Percentiles rank a stretch among this genome's conserved stretches.
These are phyloP conservation scores for Trichosporon sp. DNA, from an alignment of 1,284 basidiomycete genomes.

Conservation along the genomic window DNA sequence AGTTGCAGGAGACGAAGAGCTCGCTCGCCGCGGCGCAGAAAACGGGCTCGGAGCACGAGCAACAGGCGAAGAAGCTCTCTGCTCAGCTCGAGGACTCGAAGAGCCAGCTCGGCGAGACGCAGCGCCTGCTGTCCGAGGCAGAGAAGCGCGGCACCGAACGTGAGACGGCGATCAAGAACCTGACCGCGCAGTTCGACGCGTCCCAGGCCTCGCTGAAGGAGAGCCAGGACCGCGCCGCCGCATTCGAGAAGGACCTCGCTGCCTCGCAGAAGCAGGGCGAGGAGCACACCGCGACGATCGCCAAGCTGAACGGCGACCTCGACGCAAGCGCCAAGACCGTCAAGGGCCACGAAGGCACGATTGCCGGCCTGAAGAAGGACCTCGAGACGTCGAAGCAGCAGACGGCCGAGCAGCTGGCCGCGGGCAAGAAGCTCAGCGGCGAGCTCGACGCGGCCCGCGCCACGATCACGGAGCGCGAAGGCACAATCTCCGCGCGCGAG, in stretches of 20 bases:
- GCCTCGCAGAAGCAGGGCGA: background rate
- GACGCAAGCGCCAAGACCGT: conserved; percentile 8
- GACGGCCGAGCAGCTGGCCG: background rate
- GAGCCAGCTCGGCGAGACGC: background rate
- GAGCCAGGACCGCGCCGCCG: background rate
- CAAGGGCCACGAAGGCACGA: conserved; percentile 10
- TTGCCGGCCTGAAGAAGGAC: conserved; percentile 8
- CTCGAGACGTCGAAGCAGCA: background rate
- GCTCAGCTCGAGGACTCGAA: conserved; percentile 7
- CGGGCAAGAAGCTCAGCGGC: background rate
- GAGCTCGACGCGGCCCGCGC: background rate
- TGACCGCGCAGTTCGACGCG: background rate
- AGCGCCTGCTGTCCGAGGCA: background rate
- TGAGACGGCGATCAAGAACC: background rate
- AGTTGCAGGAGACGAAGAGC: conserved; percentile 31
- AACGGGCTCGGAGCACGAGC: conserved; percentile 1
- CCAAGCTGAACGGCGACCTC: conserved; percentile 4
- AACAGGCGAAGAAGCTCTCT: background rate
- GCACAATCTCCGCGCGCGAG: background rate
- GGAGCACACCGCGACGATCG: background rate
- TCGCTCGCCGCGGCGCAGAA: conserved; percentile 26
- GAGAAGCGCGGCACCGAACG: background rate
- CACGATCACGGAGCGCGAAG: background rate
- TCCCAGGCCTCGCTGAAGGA: background rate
- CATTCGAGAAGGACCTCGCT: background rate